Evolutionary conservation across 805 yeast genomes (phyloP), one percentile per base, ranked within the genome.

Genomic region (Metschnikowia amazonensis): DNA sequence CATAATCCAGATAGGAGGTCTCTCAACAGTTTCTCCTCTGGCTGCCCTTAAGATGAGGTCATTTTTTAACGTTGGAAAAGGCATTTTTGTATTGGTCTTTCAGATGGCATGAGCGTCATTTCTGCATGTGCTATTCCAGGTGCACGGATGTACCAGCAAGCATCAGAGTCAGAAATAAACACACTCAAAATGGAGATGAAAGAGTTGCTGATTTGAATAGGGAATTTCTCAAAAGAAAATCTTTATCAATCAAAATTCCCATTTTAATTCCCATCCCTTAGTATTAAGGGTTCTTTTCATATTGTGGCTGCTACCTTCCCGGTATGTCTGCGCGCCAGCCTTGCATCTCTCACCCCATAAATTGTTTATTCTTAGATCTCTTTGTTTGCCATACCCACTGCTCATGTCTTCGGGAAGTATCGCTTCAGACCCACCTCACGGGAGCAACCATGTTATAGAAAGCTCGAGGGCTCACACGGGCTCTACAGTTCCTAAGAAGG

Each of bases 1-100:
- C 97, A 89, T 89, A 55, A 90, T 85, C 97, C 97, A 94, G 49
- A 94, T 81, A 16, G 99, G 99, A 2, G 99, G 97, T 63, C 99
- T 81, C 67, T 94, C 98, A 33, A 92, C 97, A 49, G 70, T 70
- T 62, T 92, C 96, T 48, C 86, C 97, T 53, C 76, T 75, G 9
- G 98, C 97, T 3, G 98, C 97, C 57, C 99, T 76, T 52, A 94
- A 72, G 30, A 94, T 85, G 59, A 92, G 75, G 62, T 94, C 99
- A 69, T 94, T 94, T 67, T 90, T 79, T 63, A 90, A 72, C 13
- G 82, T 80, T 14, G 97, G 82, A 64, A 89, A 90, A n/a, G 56
- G 21, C 57, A 53, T 53, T 25, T 14, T 21, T 21, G 6, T 21
- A 18, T 27, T 25, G 41, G 33, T 20, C 20, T 18, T 14, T 9